Percentiles rank a stretch among this genome's conserved stretches.
Conservation (phyloP, 2,329 filamentous ascomycete species). For the Colletotrichum noveboracense region DNA sequence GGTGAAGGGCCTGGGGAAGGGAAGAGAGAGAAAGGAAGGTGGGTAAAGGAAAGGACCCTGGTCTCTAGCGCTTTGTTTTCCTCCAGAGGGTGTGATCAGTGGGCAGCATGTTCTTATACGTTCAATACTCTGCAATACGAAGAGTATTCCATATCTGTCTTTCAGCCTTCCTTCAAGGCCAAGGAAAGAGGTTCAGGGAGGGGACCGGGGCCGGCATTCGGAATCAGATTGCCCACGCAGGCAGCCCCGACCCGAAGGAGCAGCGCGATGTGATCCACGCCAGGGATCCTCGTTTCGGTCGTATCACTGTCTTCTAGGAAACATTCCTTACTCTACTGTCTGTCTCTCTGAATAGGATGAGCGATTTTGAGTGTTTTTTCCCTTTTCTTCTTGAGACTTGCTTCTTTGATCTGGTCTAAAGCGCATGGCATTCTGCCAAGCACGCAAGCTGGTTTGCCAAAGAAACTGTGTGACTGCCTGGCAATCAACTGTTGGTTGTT, state of each 20-base stretch:
- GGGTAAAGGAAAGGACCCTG: not conserved
- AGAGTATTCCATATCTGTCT: not conserved
- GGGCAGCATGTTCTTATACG: not conserved
- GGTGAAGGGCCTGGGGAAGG: not conserved
- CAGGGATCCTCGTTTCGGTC: not conserved
- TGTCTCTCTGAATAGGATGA: not conserved
- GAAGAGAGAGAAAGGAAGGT: not conserved
- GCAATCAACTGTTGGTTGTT: not conserved
- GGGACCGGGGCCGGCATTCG: not conserved
- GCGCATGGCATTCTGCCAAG: not conserved
- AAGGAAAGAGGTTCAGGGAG: not conserved
- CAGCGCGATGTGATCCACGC: not conserved
- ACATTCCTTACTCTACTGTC: not conserved
- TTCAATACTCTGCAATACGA: not conserved
- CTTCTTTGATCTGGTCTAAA: not conserved
- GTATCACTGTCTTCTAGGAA: not conserved
- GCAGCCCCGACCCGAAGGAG: not conserved
- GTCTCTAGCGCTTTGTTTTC: not conserved
- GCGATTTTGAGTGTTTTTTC: not conserved
- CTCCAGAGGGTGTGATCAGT: not conserved
- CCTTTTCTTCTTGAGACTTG: not conserved
- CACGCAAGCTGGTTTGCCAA: not conserved
- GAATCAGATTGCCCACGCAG: not conserved
- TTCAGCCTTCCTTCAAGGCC: not conserved
- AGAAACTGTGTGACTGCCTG: not conserved